Conservation (phyloP, 306 rosid genomes). For the Prinsepia uniflora region DNA sequence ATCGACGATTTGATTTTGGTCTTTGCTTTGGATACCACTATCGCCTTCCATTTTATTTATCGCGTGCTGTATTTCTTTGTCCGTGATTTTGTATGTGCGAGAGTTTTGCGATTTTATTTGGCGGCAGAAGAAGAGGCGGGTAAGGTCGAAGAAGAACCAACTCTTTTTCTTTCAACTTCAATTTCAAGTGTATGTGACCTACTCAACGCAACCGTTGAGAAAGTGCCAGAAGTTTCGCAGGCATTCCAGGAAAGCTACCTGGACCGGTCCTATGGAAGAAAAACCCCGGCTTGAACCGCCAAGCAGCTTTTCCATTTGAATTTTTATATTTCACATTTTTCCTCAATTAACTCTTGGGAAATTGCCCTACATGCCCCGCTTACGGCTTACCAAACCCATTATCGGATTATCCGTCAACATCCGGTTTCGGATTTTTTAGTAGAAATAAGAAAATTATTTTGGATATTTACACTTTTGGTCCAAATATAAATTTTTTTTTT, state of each 20-base stretch:
- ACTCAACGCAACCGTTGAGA: background rate
- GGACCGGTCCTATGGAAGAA: background rate
- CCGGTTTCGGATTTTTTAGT: no score
- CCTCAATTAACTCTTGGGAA: no score
- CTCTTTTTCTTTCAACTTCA: background rate
- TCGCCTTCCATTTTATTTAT: slow-evolving; percentile 8
- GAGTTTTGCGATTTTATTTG: background rate
- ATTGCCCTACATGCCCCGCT: no score
- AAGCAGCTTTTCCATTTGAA: no score
- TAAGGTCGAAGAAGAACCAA: background rate
- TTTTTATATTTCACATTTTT: no score
- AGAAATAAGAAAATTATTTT: no score
- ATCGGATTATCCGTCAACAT: no score
- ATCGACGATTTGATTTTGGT: slow-evolving; percentile 52
- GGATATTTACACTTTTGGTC: no score
- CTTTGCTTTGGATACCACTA: background rate
- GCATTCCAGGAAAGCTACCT: background rate
- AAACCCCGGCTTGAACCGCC: background rate
- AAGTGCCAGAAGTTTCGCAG: background rate
- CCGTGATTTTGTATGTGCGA: background rate
- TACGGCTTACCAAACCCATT: no score
- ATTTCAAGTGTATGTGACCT: background rate
- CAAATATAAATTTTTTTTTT: no score
- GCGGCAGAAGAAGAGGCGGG: background rate
- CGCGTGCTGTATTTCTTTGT: background rate